phyloP scores from a whole-genome alignment of 164 flowering plant species.

The Aristolochia fimbriata region DNA sequence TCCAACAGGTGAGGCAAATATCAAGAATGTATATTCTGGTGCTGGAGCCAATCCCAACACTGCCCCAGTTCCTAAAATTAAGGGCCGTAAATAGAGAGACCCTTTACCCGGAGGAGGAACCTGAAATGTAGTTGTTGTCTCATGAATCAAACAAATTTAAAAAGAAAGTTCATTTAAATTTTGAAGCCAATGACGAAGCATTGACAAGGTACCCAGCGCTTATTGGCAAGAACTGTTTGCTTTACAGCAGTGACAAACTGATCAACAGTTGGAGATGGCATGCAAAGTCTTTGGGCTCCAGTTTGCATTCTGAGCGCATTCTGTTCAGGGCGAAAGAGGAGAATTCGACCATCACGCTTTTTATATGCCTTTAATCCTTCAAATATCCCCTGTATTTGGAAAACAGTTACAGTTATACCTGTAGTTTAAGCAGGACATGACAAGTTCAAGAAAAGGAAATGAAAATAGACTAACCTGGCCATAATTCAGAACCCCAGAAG shows the following conservation, averaged over 20 bases:
- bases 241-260: conserved; percentile 79
- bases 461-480: conserved; percentile 42
- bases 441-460: not conserved
- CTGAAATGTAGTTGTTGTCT: conserved; percentile 21
- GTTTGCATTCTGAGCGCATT: conserved; percentile 65
- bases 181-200: not conserved
- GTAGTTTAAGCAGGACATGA: not conserved
- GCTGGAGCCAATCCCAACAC: conserved; percentile 71
- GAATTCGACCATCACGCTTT: conserved; percentile 43
- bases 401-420: too few species aligned
- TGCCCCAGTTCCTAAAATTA: conserved; percentile 82
- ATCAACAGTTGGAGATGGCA: conserved; percentile 72
- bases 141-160: too few species aligned
- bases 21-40: conserved; percentile 73
- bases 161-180: not conserved
- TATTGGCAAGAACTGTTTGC: conserved; percentile 64
- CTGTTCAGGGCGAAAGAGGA: conserved; percentile 79
- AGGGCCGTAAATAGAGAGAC: conserved; percentile 69
- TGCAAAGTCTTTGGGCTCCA: conserved; percentile 88
- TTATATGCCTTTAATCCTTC: conserved; percentile 87
- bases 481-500: conserved; percentile 70
- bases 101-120: conserved; percentile 95
- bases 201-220: conserved; percentile 51
- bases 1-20: conserved; percentile 86
- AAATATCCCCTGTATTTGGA: conserved; percentile 41